phyloP scores from a whole-genome alignment of 2,329 filamentous ascomycete species.

The Fonsecaea multimorphosa region DNA sequence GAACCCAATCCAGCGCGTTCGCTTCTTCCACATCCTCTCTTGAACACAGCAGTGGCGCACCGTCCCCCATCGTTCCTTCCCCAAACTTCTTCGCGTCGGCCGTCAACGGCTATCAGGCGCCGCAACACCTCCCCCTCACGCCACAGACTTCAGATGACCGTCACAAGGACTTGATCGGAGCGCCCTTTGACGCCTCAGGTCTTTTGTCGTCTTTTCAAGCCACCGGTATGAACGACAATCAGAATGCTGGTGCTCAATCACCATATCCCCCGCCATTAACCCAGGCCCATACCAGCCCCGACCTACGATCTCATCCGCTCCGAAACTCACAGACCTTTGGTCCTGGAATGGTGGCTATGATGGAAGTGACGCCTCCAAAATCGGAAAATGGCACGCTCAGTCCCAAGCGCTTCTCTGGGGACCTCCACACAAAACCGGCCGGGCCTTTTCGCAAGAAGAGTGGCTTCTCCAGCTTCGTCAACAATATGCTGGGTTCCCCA shows the following conservation, averaged over 20 bases:
- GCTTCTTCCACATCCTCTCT: conserved; percentile 57
- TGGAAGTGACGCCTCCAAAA: conserved; percentile 56
- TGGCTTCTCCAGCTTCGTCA: conserved; percentile 86
- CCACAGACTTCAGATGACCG: conserved; percentile 39
- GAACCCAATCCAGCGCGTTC: conserved; percentile 55
- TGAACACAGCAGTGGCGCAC: conserved; percentile 50
- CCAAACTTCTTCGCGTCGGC: conserved; percentile 45
- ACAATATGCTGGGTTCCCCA: conserved; percentile 80
- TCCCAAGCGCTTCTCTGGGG: conserved; percentile 54
- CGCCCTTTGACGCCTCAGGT: conserved; percentile 52
- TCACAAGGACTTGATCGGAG: conserved; percentile 51
- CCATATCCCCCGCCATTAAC: conserved; percentile 53
- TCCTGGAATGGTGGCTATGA: conserved; percentile 53
- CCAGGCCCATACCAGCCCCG: conserved; percentile 60
- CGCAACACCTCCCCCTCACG: conserved; percentile 45
- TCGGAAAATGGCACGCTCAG: conserved; percentile 66
- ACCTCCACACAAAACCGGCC: conserved; percentile 59
- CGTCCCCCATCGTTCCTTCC: conserved; percentile 47
- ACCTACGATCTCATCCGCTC: conserved; percentile 63
- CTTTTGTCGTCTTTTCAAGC: conserved; percentile 45
- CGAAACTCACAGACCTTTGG: conserved; percentile 65
- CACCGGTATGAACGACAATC: conserved; percentile 23
- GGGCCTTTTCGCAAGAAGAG: conserved; percentile 75
- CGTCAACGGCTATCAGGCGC: conserved; percentile 46
- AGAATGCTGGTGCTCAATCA: conserved; percentile 42